Evolutionary conservation across 805 yeast genomes (phyloP), one percentile per base, ranked within the genome.

Genomic region (Kazachstania martiniae): DNA sequence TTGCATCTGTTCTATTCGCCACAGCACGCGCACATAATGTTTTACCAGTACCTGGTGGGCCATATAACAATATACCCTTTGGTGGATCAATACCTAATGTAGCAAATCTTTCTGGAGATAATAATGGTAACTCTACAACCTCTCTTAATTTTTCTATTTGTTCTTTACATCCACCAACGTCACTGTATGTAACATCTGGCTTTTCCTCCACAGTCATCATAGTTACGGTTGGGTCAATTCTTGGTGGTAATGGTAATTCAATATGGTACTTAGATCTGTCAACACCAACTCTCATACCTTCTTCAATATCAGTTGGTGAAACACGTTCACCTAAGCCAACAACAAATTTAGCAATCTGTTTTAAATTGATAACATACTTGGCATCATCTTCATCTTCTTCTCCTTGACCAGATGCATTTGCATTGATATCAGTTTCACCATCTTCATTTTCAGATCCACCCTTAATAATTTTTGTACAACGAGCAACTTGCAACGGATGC

Each of bases 171-270:
- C 99, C 99, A 48, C 99, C 99, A 41, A 91, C 87, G 57, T 91
- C 99, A 40, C 93, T 83, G 60, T 91, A 91, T 2, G 99, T 91
- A 24, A 91, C 97, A 61, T 91, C 98, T 10, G 98, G 99, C 59
- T 91, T 91, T 62, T 91, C 99, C 61, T 91, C 99, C 29, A 91
- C 99, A 2, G 97, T 89, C 99, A 91, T 91, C 98, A 91, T 91
- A 5, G 98, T 91, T 34, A 91, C 99, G 25, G 86, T 73, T 10
- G 99, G 97, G 59, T 91, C 99, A 55, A 91, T 91, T 53, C 94
- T 70, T 35, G 99, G 98, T 8, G 99, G 99, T 43, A 91, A 68
- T 19, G 99, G 98, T 50, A 91, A 68, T 67, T 89, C 95, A 53
- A 91, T 93, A 59, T 87, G 94, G 62, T 91, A 91, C 61, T 89